These are phyloP conservation scores for Mycena pura DNA, from an alignment of 768 basidiomycete genomes.

Conservation along the genomic window DNA sequence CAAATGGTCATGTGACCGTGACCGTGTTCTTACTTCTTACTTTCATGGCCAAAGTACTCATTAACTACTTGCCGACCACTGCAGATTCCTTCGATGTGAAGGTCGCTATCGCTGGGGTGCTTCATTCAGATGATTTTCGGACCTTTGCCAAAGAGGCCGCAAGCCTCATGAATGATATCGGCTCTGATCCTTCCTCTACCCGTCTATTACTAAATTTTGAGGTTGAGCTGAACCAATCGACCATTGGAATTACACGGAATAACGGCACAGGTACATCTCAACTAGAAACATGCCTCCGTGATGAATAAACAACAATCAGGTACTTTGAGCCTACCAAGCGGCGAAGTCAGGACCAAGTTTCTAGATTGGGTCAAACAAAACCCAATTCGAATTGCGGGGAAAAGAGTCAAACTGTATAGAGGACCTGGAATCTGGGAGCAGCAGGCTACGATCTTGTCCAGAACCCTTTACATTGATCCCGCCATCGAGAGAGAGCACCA, in stretches of 20 bases:
- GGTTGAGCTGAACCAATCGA: slow-evolving; percentile 58
- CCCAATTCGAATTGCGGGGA: slow-evolving; percentile 49
- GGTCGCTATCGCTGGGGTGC: slow-evolving; percentile 56
- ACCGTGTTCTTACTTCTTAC: background rate
- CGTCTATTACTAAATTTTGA: slow-evolving; percentile 62
- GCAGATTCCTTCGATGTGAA: slow-evolving; percentile 64
- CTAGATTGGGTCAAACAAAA: slow-evolving; percentile 47
- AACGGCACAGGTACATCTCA: no score
- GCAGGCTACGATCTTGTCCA: slow-evolving; percentile 47
- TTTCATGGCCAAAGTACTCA: slow-evolving; percentile 44
- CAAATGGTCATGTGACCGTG: no score
- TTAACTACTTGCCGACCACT: slow-evolving; percentile 45
- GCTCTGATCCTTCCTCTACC: slow-evolving; percentile 38
- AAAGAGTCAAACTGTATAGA: slow-evolving; percentile 46
- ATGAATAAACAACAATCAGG: background rate
- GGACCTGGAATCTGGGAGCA: background rate
- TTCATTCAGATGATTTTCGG: slow-evolving; percentile 62
- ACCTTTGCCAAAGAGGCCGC: slow-evolving; percentile 20
- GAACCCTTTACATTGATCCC: slow-evolving; percentile 63
- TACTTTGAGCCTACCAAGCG: slow-evolving; percentile 44
- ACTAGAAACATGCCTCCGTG: no score
- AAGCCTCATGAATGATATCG: background rate
- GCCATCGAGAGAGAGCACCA: slow-evolving; percentile 57
- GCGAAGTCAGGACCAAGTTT: slow-evolving; percentile 52
- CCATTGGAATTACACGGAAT: slow-evolving; percentile 59